These are phyloP conservation scores for Pestalotiopsis sp. DNA, from an alignment of 2,329 filamentous ascomycete genomes.

Conservation along the genomic window DNA sequence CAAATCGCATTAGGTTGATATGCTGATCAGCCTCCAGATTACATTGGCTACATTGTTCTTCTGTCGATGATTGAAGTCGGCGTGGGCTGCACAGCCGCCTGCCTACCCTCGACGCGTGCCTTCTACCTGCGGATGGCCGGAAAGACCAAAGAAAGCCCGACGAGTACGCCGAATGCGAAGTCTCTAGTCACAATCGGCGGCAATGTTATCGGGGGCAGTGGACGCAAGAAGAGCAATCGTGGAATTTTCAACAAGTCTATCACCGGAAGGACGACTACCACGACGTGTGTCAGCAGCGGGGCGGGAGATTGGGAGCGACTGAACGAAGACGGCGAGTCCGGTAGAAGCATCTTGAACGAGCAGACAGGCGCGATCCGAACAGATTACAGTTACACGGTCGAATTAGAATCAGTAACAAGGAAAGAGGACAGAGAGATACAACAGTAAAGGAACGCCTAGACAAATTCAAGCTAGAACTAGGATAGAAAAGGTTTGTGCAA, in stretches of 20 bases:
- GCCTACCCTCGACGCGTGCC: conserved; percentile 18
- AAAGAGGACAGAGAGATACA: neutral
- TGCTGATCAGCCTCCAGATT: conserved; percentile 13
- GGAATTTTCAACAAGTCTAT: conserved; percentile 16
- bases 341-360: conserved; percentile 10
- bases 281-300: conserved; percentile 14
- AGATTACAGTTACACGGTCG: conserved; percentile 19
- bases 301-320: conserved; percentile 20
- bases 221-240: neutral
- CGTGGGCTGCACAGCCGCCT: conserved; percentile 20
- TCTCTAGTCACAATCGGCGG: conserved; percentile 17
- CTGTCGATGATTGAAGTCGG: conserved; percentile 20
- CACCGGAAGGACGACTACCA: conserved; percentile 17
- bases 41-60: conserved; percentile 15
- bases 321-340: neutral
- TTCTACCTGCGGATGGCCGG: conserved; percentile 13
- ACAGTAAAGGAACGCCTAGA: neutral
- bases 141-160: neutral
- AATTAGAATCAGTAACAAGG: conserved; percentile 7
- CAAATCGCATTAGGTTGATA: neutral
- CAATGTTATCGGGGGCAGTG: neutral
- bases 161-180: neutral
- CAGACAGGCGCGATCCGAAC: conserved; percentile 3
- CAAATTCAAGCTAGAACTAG: too few relatives aligned
- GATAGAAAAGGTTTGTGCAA: too few relatives aligned